These are phyloP conservation scores for Lentinus tigrinus DNA, from an alignment of 768 basidiomycete genomes.

Conservation along the genomic window DNA sequence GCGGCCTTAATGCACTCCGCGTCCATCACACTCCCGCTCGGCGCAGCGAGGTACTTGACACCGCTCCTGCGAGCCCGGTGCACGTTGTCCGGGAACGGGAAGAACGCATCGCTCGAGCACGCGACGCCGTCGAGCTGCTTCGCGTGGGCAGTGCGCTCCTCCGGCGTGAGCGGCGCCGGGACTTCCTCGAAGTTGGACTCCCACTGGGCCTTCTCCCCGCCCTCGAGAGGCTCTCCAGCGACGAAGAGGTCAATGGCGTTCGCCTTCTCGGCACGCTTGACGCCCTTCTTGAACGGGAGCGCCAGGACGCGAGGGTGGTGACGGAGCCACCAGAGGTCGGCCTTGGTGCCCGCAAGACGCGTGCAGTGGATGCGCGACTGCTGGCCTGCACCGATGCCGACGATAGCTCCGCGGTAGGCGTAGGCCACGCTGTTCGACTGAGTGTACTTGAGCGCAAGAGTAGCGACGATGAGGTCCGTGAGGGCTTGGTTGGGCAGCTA, in stretches of 20 bases:
- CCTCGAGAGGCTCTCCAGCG: slow-evolving; percentile 83
- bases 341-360: slow-evolving; percentile 93
- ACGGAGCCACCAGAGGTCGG: slow-evolving; percentile 99
- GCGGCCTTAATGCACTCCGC: slow-evolving; percentile 94
- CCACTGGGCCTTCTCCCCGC: slow-evolving; percentile 89
- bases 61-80: slow-evolving; percentile 91
- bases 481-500: slow-evolving; percentile 76
- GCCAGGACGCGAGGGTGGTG: slow-evolving; percentile 92
- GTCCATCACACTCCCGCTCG: slow-evolving; percentile 96
- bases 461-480: slow-evolving; percentile 94
- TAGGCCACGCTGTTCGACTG: slow-evolving; percentile 99
- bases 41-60: slow-evolving; percentile 87
- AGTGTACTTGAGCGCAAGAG: slow-evolving; percentile 96
- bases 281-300: slow-evolving; percentile 95
- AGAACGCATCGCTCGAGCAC: slow-evolving; percentile 97
- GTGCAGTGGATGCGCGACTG: slow-evolving; percentile 99
- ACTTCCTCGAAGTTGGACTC: slow-evolving; percentile 78
- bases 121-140: slow-evolving; percentile 77
- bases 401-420: slow-evolving; percentile 85
- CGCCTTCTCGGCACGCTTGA: slow-evolving; percentile 97
- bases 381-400: slow-evolving; percentile 96
- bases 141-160: slow-evolving; percentile 77
- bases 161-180: slow-evolving; percentile 61
- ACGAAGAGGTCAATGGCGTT: slow-evolving; percentile 98
- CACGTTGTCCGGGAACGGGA: slow-evolving; percentile 99